These are phyloP conservation scores for Chlamydomonas incerta DNA, from an alignment of 139 green algal species.

Conservation along the genomic window DNA sequence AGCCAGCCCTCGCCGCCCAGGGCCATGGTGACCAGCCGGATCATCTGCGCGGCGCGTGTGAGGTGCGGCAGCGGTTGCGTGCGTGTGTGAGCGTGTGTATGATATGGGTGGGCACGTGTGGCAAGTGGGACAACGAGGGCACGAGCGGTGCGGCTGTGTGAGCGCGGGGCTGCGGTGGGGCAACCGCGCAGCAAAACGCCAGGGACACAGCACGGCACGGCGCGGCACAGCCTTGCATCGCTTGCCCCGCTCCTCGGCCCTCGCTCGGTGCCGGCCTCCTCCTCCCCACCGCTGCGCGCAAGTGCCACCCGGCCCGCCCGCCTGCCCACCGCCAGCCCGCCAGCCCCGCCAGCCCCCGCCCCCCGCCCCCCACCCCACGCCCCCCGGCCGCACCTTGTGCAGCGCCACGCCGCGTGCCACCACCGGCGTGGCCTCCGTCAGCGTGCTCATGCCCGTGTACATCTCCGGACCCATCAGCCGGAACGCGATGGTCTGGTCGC, in stretches of 20 bases:
- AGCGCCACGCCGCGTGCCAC: slow-evolving; percentile 83
- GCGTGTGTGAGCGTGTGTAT: background rate
- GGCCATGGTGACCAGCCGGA: slow-evolving; percentile 91
- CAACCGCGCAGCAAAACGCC: too few species aligned
- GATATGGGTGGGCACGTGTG: too few species aligned
- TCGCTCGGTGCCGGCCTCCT: too few species aligned
- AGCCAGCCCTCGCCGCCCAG: slow-evolving; percentile 91
- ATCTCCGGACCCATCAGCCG: slow-evolving; percentile 92
- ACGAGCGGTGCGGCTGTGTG: too few species aligned
- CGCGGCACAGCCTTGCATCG: too few species aligned
- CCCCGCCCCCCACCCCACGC: background rate
- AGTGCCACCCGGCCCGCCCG: background rate
- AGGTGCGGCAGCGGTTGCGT: background rate
- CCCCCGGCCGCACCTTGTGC: slow-evolving; percentile 82
- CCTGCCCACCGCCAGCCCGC: background rate
- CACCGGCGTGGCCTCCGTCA: slow-evolving; percentile 53
- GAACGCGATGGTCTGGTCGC: slow-evolving; percentile 91
- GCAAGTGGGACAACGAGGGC: too few species aligned
- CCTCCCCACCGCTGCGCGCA: too few species aligned
- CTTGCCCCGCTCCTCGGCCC: too few species aligned
- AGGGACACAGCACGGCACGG: too few species aligned
- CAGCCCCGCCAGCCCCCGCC: background rate
- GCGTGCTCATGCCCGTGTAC: slow-evolving; percentile 84
- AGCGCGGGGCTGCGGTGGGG: too few species aligned
- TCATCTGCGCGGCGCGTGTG: slow-evolving; percentile 65